phyloP scores from a whole-genome alignment of 495 filamentous ascomycete species.

The Tuber aestivum region DNA sequence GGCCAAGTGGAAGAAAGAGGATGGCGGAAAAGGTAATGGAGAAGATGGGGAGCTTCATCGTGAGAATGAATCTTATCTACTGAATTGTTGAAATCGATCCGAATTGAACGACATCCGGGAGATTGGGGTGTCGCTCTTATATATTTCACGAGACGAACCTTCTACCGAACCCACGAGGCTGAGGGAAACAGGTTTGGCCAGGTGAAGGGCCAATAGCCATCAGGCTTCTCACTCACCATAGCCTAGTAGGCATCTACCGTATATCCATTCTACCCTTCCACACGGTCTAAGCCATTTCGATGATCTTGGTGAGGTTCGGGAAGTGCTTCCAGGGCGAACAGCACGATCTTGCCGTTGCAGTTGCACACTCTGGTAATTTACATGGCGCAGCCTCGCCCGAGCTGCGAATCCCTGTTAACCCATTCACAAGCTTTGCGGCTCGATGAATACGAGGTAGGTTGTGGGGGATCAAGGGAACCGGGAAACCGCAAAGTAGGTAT shows the following conservation, averaged over 20 bases:
- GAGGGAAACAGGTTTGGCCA: background rate
- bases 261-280: background rate
- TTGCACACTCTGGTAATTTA: background rate
- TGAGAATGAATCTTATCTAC: background rate
- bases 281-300: background rate
- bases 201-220: background rate
- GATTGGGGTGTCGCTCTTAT: background rate
- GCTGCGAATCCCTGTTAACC: background rate
- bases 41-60: background rate
- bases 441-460: background rate
- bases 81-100: background rate
- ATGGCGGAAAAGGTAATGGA: background rate
- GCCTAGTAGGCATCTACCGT: background rate
- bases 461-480: background rate
- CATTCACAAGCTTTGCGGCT: background rate
- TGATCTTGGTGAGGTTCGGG: background rate
- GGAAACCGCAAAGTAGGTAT: background rate
- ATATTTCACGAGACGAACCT: background rate
- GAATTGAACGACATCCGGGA: background rate
- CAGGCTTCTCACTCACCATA: background rate
- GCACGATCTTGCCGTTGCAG: background rate
- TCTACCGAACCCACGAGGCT: background rate
- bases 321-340: background rate
- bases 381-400: background rate
- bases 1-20: background rate